Evolutionary conservation across 2,329 filamentous ascomycete species (phyloP).

Genomic region (Epichloe hybrida): DNA sequence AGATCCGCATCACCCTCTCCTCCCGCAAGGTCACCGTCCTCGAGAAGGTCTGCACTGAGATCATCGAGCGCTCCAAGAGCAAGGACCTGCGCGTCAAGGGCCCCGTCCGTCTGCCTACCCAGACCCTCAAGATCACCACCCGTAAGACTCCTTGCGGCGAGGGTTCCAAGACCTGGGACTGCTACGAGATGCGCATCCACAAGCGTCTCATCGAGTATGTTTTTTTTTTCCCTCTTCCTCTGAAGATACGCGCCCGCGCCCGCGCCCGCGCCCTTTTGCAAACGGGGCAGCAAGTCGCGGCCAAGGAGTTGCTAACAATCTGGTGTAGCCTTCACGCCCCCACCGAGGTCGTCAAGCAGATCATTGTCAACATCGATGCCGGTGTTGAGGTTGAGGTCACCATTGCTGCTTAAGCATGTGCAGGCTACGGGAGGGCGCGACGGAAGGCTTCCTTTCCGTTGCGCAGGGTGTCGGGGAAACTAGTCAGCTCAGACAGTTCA

Average conservation of each 20-base stretch:
- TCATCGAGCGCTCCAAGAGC: slow-evolving; percentile 95
- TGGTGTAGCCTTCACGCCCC: slow-evolving; percentile 68
- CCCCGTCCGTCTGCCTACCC: slow-evolving; percentile 93
- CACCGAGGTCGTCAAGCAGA: slow-evolving; percentile 94
- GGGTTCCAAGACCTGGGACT: slow-evolving; percentile 99
- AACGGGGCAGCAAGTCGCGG: not conserved
- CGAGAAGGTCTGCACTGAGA: slow-evolving; percentile 96
- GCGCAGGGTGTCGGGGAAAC: not conserved
- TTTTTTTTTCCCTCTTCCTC: not conserved
- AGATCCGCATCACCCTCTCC: slow-evolving; percentile 96
- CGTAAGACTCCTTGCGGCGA: slow-evolving; percentile 99
- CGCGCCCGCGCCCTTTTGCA: not conserved
- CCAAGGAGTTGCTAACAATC: slow-evolving; percentile 9
- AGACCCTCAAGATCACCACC: slow-evolving; percentile 92
- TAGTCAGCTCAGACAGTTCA: slow-evolving; percentile 1
- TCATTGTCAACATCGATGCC: slow-evolving; percentile 92
- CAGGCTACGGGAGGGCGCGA: not conserved
- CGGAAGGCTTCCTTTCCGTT: not conserved
- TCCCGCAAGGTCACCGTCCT: slow-evolving; percentile 88
- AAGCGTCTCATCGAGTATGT: slow-evolving; percentile 90
- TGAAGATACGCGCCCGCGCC: no score
- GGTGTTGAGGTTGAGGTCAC: slow-evolving; percentile 90
- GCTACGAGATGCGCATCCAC: slow-evolving; percentile 98
- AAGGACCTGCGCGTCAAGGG: slow-evolving; percentile 99
- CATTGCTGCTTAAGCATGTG: slow-evolving; percentile 57